phyloP scores from a whole-genome alignment of 2,329 filamentous ascomycete genomes.

The Cladosporium velox region DNA sequence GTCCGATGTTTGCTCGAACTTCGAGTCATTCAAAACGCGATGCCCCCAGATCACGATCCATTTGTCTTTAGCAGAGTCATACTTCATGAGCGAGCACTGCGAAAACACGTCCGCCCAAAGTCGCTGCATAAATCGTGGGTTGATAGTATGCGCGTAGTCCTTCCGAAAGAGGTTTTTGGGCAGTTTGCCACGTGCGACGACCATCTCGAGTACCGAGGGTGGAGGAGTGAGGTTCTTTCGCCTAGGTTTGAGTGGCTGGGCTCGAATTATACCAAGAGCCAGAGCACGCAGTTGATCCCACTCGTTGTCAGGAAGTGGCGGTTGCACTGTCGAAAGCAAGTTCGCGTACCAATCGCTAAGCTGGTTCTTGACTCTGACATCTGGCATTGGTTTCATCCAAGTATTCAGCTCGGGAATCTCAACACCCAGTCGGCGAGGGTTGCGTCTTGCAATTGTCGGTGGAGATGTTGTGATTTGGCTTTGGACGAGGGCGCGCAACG shows the following conservation, averaged over 20 bases:
- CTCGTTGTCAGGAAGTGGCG: slow-evolving; percentile 48
- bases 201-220: slow-evolving; percentile 29
- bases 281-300: slow-evolving; percentile 47
- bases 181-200: slow-evolving; percentile 24
- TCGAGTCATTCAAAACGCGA: slow-evolving; percentile 19
- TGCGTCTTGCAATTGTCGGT: slow-evolving; percentile 35
- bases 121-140: slow-evolving; percentile 47
- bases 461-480: slow-evolving; percentile 33
- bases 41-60: slow-evolving; percentile 42
- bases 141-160: slow-evolving; percentile 40
- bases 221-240: slow-evolving; percentile 10
- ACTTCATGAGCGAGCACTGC: slow-evolving; percentile 47
- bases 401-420: slow-evolving; percentile 47
- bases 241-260: slow-evolving; percentile 16
- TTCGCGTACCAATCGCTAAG: slow-evolving; percentile 47
- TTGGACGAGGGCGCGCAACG: slow-evolving; percentile 30
- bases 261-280: slow-evolving; percentile 35
- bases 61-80: slow-evolving; percentile 33
- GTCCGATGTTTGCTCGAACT: neutral
- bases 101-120: slow-evolving; percentile 47
- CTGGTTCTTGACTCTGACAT: slow-evolving; percentile 46
- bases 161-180: slow-evolving; percentile 23
- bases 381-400: slow-evolving; percentile 51
- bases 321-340: slow-evolving; percentile 45
- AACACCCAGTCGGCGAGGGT: slow-evolving; percentile 30